phyloP scores from a whole-genome alignment of 352 stramenopile species.

The Phytopythium sindhum region DNA sequence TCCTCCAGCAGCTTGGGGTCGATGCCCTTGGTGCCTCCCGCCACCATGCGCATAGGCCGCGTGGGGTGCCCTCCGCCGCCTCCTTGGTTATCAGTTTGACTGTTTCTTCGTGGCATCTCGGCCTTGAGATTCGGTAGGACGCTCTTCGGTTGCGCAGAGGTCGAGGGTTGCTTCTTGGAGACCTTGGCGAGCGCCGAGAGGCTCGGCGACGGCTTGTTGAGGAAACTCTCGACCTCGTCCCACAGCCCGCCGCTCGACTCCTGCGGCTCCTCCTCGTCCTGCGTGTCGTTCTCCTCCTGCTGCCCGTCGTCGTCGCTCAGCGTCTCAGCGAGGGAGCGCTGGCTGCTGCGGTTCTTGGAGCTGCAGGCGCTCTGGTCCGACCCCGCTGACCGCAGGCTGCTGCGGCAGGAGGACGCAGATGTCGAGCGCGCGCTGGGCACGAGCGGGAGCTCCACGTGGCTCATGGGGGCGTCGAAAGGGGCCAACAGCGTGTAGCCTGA shows the following conservation, averaged over 20 bases:
- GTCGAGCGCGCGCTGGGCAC: slow-evolving; percentile 41
- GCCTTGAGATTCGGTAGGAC: slow-evolving; percentile 44
- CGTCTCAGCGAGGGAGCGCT: slow-evolving; percentile 18
- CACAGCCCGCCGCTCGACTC: slow-evolving; percentile 49
- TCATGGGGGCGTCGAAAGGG: too few relatives aligned
- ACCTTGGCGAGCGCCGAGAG: slow-evolving; percentile 39
- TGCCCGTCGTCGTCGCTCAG: slow-evolving; percentile 16
- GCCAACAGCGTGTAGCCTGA: too few relatives aligned
- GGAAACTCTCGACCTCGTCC: slow-evolving; percentile 73
- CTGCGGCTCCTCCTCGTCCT: slow-evolving; percentile 39
- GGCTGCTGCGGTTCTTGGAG: slow-evolving; percentile 22
- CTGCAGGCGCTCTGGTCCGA: slow-evolving; percentile 37
- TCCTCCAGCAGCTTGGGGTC: slow-evolving; percentile 68
- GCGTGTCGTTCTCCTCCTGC: slow-evolving; percentile 3
- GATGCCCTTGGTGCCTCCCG: slow-evolving; percentile 28
- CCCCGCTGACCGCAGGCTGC: slow-evolving; percentile 39
- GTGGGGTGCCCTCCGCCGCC: slow-evolving; percentile 4
- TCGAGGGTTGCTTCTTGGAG: slow-evolving; percentile 18
- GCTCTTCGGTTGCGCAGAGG: slow-evolving; percentile 25
- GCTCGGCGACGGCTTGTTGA: slow-evolving; percentile 66
- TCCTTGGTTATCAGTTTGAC: slow-evolving; percentile 31
- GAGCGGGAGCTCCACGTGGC: slow-evolving; percentile 44
- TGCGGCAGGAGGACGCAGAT: slow-evolving; percentile 38
- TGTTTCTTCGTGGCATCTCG: slow-evolving; percentile 20
- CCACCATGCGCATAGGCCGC: slow-evolving; percentile 16